Conservation (phyloP, 2,329 filamentous ascomycete genomes). For the Phialophora verrucosa region DNA sequence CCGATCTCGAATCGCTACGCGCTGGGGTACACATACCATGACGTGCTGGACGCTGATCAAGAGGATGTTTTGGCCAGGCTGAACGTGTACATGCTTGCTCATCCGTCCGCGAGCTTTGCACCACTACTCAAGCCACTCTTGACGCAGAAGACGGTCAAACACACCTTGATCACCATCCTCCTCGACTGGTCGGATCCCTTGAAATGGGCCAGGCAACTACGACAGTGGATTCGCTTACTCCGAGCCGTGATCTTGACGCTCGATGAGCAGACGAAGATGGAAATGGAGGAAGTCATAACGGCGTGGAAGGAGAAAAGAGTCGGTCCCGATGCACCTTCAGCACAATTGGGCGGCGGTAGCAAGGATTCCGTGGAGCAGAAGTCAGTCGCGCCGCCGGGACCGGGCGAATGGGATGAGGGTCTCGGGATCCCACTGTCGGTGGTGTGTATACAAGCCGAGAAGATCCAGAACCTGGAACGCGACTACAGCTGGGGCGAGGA, state of each 20-base stretch:
- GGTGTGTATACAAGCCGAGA: slow-evolving; percentile 90
- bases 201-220: slow-evolving; percentile 85
- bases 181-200: slow-evolving; percentile 95
- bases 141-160: slow-evolving; percentile 79
- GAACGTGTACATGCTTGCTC: slow-evolving; percentile 86
- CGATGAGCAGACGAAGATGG: slow-evolving; percentile 75
- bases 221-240: slow-evolving; percentile 86
- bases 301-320: slow-evolving; percentile 75
- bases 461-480: slow-evolving; percentile 87
- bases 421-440: slow-evolving; percentile 86
- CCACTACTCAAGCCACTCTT: slow-evolving; percentile 83
- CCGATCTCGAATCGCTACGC: slow-evolving; percentile 92
- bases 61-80: slow-evolving; percentile 94
- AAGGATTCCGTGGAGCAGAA: slow-evolving; percentile 48
- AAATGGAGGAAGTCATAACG: slow-evolving; percentile 85
- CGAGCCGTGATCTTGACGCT: slow-evolving; percentile 76
- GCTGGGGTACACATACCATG: slow-evolving; percentile 91
- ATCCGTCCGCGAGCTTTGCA: slow-evolving; percentile 80
- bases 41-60: slow-evolving; percentile 90
- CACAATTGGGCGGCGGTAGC: slow-evolving; percentile 67
- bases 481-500: slow-evolving; percentile 91
- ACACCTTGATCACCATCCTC: slow-evolving; percentile 88
- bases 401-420: slow-evolving; percentile 91
- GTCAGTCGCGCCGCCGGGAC: slow-evolving; percentile 66
- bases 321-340: slow-evolving; percentile 58